Percentiles rank a stretch among this genome's conserved stretches.
These are phyloP conservation scores for Blastomyces parvus DNA, from an alignment of 2,329 filamentous ascomycete species.

Conservation along the genomic window DNA sequence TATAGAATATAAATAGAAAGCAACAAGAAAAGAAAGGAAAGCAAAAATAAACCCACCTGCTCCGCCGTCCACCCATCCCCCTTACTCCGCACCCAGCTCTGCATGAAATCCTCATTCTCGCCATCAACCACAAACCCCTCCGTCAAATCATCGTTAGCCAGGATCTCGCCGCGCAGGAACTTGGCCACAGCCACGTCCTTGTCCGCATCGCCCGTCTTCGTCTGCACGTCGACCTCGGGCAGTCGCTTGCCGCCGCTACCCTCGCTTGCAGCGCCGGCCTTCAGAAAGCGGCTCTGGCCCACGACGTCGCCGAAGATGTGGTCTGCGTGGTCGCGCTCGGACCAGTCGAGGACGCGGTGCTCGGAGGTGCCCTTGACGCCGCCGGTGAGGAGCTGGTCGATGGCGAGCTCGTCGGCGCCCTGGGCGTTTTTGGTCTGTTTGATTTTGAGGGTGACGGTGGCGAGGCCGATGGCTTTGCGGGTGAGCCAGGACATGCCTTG, in stretches of 20 bases:
- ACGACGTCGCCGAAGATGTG: constrained; percentile 67
- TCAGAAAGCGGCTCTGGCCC: constrained; percentile 49
- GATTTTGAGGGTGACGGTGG: constrained; percentile 58
- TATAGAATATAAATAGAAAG: not conserved
- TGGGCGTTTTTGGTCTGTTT: constrained; percentile 41
- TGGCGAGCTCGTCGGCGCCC: constrained; percentile 53
- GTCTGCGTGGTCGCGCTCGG: constrained; percentile 59
- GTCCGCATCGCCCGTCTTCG: constrained; percentile 27
- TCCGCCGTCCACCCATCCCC: constrained; percentile 46
- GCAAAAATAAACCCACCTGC: constrained; percentile 31
- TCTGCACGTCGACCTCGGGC: constrained; percentile 28
- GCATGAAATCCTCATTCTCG: constrained; percentile 38
- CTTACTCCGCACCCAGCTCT: constrained; percentile 43
- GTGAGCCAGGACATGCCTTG: constrained; percentile 63
- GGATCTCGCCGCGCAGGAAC: constrained; percentile 33
- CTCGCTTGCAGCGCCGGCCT: constrained; percentile 21
- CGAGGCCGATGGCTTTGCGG: constrained; percentile 61
- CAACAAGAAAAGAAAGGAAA: constrained; percentile 5
- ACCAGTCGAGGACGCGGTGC: constrained; percentile 48
- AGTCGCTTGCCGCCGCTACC: constrained; percentile 31
- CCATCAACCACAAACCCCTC: constrained; percentile 52
- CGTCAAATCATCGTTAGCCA: constrained; percentile 48
- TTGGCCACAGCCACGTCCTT: constrained; percentile 30
- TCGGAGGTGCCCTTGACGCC: constrained; percentile 59
- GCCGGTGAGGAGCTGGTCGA: constrained; percentile 62